Evolutionary conservation across 129 eudicot genomes (phyloP), one percentile per base, ranked within the genome.

Genomic region (Helianthus tuberosus): DNA sequence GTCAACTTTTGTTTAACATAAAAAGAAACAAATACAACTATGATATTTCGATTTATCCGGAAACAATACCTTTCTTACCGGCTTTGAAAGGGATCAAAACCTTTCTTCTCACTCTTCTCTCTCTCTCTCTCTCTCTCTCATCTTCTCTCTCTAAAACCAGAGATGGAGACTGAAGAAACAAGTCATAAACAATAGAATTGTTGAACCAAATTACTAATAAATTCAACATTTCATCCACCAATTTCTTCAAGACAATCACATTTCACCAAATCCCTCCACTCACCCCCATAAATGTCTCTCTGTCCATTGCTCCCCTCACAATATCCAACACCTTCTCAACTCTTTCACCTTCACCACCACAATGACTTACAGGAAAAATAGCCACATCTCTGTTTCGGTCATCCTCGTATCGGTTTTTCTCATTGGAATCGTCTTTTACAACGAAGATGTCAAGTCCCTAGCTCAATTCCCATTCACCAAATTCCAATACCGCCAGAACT

Each of bases 401-500:
- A 81, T 84, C 11, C 81, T 88, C 11, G 72, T 86, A 66, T 80
- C 92, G 46, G 68, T 89, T 10, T 85, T 89, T 23, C 77, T 93
- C 15, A 77, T 86, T 50, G 98, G 87, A 3, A 77, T 89, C 65
- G 82, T 93, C 79, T 72, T 93, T 76, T 93, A 89, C 89, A 87
- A 93, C 39, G 92, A 93, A 53, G 95, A 87, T 68, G 86, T 87
- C 5, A 86, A 86, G 67, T 87, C 96, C 16, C 66, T 93, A 10
- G 86, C 98, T 0, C 85, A 79, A 39, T 86, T 89, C 61, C 92
- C 91, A 1, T 84, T 89, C 44, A 76, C 81, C 1, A 75, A 47
- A 43, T 75, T 9, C 70, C 68, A 25, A 58, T 36, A 6, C 14
- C 38, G 47, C 10, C 10, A 43, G 10, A 43, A 43, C 47, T 43